These are phyloP conservation scores for Thraustochytrium striatum DNA, from an alignment of 352 stramenopile genomes.

Conservation along the genomic window DNA sequence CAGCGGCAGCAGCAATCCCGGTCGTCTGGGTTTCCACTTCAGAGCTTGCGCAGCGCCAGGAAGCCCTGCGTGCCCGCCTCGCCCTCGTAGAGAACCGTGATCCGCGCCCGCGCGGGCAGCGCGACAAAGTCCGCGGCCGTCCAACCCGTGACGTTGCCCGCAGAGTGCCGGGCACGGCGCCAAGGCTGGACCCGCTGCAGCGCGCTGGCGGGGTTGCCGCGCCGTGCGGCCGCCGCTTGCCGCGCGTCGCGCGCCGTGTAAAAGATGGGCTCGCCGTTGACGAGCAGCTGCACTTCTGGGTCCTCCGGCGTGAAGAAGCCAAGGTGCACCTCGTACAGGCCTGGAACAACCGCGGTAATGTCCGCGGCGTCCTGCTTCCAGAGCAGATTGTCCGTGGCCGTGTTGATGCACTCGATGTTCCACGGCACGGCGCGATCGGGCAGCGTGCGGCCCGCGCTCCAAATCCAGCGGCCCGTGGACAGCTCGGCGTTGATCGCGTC, in stretches of 20 bases:
- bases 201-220: not conserved
- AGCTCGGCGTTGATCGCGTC: conserved; percentile 29
- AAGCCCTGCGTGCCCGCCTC: conserved; percentile 40
- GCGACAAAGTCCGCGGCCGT: conserved; percentile 38
- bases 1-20: too few relatives aligned
- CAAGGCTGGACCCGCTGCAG: too few relatives aligned
- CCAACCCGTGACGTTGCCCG: conserved; percentile 47
- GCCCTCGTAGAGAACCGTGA: conserved; percentile 38
- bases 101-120: not conserved
- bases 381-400: conserved; percentile 15
- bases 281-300: conserved; percentile 39
- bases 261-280: conserved; percentile 44
- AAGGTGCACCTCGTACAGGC: conserved; percentile 35
- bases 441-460: conserved; percentile 25
- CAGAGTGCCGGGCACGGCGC: conserved; percentile 21
- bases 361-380: conserved; percentile 39
- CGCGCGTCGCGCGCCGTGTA: conserved; percentile 11
- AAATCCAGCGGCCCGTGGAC: conserved; percentile 41
- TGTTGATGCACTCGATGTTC: conserved; percentile 48
- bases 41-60: conserved; percentile 38
- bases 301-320: conserved; percentile 28
- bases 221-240: not conserved
- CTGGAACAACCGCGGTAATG: conserved; percentile 17
- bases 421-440: conserved; percentile 35
- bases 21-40: too few relatives aligned